Conservation (phyloP, 768 basidiomycete species). For the Macrolepiota fuliginosa region DNA sequence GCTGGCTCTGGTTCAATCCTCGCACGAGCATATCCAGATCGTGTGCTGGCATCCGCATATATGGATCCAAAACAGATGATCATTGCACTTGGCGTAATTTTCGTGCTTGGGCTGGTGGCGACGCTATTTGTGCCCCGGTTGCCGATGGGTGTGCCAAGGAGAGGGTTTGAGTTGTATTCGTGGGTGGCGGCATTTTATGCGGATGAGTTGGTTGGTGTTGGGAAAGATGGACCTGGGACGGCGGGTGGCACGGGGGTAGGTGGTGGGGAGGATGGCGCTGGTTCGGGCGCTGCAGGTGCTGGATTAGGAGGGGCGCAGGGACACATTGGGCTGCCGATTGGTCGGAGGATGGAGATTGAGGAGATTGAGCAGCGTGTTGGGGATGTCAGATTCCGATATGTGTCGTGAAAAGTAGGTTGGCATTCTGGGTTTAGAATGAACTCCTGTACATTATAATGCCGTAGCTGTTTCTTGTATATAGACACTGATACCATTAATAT, state of each 20-base stretch:
- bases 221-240: too few species aligned
- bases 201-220: too few species aligned
- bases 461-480: too few species aligned
- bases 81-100: slow-evolving; percentile 21
- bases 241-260: slow-evolving; percentile 19
- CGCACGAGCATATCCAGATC: slow-evolving; percentile 34
- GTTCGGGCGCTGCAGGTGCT: not conserved
- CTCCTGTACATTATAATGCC: too few species aligned
- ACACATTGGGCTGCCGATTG: slow-evolving; percentile 3
- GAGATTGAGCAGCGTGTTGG: slow-evolving; percentile 8
- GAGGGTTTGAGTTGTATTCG: slow-evolving; percentile 26
- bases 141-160: slow-evolving; percentile 20
- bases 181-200: slow-evolving; percentile 25
- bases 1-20: slow-evolving; percentile 33
- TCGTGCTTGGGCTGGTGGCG: slow-evolving; percentile 30
- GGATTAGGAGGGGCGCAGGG: not conserved
- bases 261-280: not conserved
- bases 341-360: slow-evolving; percentile 9
- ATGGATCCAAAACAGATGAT: slow-evolving; percentile 24
- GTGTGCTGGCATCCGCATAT: slow-evolving; percentile 23
- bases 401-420: slow-evolving; percentile 5
- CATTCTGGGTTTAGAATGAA: too few species aligned
- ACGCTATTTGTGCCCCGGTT: slow-evolving; percentile 24
- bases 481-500: too few species aligned
- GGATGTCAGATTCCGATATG: too few species aligned